These are phyloP conservation scores for Cercospora brassicicola DNA, from an alignment of 2,329 filamentous ascomycete genomes.

Conservation along the genomic window DNA sequence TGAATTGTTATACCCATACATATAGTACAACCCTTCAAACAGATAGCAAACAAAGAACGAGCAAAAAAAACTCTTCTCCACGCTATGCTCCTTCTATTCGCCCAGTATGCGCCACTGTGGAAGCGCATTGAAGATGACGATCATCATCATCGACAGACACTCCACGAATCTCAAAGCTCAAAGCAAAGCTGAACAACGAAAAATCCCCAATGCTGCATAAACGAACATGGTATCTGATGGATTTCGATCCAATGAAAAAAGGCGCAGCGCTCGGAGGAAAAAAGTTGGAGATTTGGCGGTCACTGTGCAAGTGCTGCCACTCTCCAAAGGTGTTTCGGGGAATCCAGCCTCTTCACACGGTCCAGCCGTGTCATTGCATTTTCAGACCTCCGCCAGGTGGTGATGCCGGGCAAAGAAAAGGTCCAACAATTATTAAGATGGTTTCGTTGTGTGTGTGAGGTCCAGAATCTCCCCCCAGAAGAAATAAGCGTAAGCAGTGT, in stretches of 20 bases:
- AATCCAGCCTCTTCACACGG: conserved; percentile 17
- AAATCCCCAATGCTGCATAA: conserved; percentile 25
- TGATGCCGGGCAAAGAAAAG: conserved; percentile 14
- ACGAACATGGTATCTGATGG: conserved; percentile 32
- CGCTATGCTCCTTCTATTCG: conserved; percentile 1
- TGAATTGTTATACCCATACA: not conserved
- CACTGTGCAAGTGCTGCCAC: not conserved
- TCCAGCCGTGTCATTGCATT: conserved; percentile 14
- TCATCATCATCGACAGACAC: not conserved
- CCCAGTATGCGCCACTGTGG: not conserved
- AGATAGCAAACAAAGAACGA: not conserved
- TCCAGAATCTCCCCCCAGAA: not conserved
- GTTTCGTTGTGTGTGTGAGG: not conserved
- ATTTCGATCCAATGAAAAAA: conserved; percentile 3
- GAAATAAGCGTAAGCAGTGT: not conserved
- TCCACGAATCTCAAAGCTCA: not conserved
- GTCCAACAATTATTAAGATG: conserved; percentile 8
- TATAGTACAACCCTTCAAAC: not conserved
- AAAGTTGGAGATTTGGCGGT: not conserved
- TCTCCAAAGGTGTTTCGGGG: not conserved
- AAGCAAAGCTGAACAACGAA: not conserved
- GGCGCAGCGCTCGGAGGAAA: not conserved
- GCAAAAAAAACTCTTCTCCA: not conserved
- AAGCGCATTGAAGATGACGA: not conserved
- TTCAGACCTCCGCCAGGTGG: not conserved